Conservation (phyloP, 2,329 filamentous ascomycete genomes). For the Graphiopsis chlorocephala region DNA sequence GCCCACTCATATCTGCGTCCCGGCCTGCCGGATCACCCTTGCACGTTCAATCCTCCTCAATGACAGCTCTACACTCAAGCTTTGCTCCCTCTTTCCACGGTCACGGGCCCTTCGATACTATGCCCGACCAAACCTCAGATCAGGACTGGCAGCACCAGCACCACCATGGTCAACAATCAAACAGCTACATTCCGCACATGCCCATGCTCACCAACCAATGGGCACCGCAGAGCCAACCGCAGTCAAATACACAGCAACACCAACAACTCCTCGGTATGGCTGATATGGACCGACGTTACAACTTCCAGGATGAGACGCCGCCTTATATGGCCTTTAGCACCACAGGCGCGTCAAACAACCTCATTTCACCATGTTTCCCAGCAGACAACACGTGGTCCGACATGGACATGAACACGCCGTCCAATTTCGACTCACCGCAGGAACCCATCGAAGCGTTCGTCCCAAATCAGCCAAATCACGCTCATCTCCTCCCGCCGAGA, state of each 20-base stretch:
- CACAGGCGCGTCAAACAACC: conserved; percentile 19
- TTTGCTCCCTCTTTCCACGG: conserved; percentile 16
- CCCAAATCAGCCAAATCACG: conserved; percentile 20
- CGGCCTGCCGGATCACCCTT: conserved; percentile 14
- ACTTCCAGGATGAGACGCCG: conserved; percentile 24
- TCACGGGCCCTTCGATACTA: conserved; percentile 10
- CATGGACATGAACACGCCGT: conserved; percentile 31
- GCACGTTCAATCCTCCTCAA: conserved; percentile 14
- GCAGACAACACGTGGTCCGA: conserved; percentile 28
- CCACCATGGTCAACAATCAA: conserved; percentile 10
- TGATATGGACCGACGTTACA: conserved; percentile 30
- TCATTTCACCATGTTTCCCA: conserved; percentile 28
- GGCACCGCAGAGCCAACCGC: conserved; percentile 10
- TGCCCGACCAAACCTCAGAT: conserved; percentile 18
- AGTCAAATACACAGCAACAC: conserved; percentile 17
- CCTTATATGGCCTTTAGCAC: conserved; percentile 23
- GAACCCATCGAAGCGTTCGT: conserved; percentile 25
- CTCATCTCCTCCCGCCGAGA: conserved; percentile 21
- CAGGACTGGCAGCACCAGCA: conserved; percentile 19
- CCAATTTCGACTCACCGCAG: conserved; percentile 24
- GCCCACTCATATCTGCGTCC: conserved; percentile 14
- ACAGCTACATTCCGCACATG: conserved; percentile 12
- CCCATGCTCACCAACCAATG: conserved; percentile 20
- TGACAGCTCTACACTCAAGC: conserved; percentile 18
- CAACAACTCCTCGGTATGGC: conserved; percentile 25